Percentiles rank a stretch among this genome's conserved stretches.
Conservation (phyloP, 768 basidiomycete species). For the Termitomyces sp. region DNA sequence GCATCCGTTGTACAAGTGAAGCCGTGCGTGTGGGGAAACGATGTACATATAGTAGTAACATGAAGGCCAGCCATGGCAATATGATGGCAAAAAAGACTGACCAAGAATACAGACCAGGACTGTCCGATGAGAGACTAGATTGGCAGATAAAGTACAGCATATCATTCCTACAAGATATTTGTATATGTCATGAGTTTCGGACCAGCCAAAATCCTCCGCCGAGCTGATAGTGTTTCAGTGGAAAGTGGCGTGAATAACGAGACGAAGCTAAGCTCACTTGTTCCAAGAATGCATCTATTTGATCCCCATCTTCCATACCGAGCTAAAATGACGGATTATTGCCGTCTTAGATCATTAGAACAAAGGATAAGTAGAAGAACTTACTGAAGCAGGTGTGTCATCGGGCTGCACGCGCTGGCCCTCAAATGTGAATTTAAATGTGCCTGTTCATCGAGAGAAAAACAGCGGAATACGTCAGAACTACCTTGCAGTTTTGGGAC, state of each 20-base stretch:
- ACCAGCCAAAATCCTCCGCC: constrained; percentile 10
- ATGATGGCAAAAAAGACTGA: not conserved
- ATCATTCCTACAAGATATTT: not conserved
- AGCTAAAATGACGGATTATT: constrained; percentile 4
- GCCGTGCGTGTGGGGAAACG: not conserved
- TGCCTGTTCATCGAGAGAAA: constrained; percentile 31
- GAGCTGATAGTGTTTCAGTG: constrained; percentile 2
- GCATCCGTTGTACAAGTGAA: not conserved
- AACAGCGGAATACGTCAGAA: not conserved
- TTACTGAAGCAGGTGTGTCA: constrained; percentile 50
- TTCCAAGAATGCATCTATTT: constrained; percentile 16
- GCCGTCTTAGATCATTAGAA: not conserved
- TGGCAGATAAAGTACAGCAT: constrained; percentile 9
- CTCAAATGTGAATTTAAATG: constrained; percentile 57
- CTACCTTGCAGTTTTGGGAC: not conserved
- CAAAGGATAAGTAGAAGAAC: constrained; percentile 10
- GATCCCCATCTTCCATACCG: constrained; percentile 17
- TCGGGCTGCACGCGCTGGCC: constrained; percentile 41
- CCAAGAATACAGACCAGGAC: not conserved
- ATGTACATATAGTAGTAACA: not conserved
- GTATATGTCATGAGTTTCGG: constrained; percentile 4
- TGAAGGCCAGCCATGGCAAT: not conserved
- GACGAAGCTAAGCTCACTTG: constrained; percentile 10
- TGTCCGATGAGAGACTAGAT: constrained; percentile 4
- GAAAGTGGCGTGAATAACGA: not conserved